Base-by-base conservation (phyloP, 2,329 filamentous ascomycete species). In the Colletotrichum sp. region DNA sequence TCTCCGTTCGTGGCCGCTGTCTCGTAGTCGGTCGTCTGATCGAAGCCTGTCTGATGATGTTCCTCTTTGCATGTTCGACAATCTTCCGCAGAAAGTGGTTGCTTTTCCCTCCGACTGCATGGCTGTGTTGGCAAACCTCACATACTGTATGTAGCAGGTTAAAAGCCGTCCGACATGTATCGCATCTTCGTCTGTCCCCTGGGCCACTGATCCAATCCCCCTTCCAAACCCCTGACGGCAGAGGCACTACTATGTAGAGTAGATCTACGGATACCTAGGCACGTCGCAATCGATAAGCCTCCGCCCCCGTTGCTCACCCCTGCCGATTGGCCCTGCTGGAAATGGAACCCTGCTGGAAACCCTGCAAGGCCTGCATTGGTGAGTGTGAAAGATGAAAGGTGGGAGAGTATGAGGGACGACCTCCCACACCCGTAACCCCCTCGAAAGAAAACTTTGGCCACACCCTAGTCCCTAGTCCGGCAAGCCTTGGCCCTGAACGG, bases 211-310 rank as follows among this genome's bases (percentile, higher is more conserved):
- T 51, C 43, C 43, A 51, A 51, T 27, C 55, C 54, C 36, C 64
- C 15, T 47, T 36, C n/a, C 31, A 29, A 69, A 34, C 57, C 55
- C 69, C 58, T 43, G 29, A 38, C 47, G 54, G 66, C 38, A 33
- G 21, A 55, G 27, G n/a, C 43, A 21, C 43, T 51, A 24, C 24
- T 24, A 24, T 24, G 24, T 24, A n/a, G 13, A 58, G 21, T 72
- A 38, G 68, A 66, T 66, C 55, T 55, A 62, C 36, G 34, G 59
- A 38, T 18, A 31, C 29, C 29, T 31, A 21, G 31, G 29, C 8
- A 57, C 62, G 68, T 63, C 55, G 62, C 57, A 63, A 66, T 59
- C 68, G 71, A 67, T 57, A 71, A 71, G 71, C 55, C 71, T 63
- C 71, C 68, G 55, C 62, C 71, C 68, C 43, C 68, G 55, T 62